Conservation (phyloP, 805 yeast species). For the Vanderwaltozyma polyspora region DNA sequence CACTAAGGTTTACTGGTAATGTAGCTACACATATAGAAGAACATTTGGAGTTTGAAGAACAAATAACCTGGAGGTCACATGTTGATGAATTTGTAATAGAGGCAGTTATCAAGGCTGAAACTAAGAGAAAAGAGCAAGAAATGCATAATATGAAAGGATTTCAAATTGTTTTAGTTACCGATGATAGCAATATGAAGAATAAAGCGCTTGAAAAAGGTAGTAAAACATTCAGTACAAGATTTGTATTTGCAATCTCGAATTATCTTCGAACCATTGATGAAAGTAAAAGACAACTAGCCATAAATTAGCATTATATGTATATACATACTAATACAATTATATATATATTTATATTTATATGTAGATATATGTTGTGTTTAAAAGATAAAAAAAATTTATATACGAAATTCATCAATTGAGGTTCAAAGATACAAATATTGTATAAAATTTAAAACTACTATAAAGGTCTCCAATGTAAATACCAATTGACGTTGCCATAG, state of each 20-base stretch:
- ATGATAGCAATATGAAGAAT: conserved; percentile 60
- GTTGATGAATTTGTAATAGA: conserved; percentile 59
- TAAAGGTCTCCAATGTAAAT: conserved; percentile 11
- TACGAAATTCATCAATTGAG: too few relatives aligned
- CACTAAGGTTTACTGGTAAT: conserved; percentile 60
- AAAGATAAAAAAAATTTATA: too few relatives aligned
- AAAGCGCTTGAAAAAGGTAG: conserved; percentile 27
- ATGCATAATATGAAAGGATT: not conserved
- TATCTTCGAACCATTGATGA: conserved; percentile 2
- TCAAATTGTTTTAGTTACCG: conserved; percentile 48
- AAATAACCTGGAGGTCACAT: conserved; percentile 58
- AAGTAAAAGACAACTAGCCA: conserved; percentile 1
- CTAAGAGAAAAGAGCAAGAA: conserved; percentile 3
- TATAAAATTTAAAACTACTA: conserved; percentile 2
- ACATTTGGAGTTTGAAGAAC: conserved; percentile 62
- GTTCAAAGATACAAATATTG: conserved; percentile 5
- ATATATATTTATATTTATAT: not conserved
- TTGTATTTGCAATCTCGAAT: conserved; percentile 19
- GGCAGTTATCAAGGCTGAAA: conserved; percentile 31
- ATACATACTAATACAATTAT: conserved; percentile 2
- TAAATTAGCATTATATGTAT: conserved; percentile 4
- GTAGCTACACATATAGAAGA: conserved; percentile 59
- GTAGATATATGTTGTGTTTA: not conserved
- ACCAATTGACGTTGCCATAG: conserved; percentile 12
- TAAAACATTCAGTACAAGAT: conserved; percentile 25